phyloP scores from a whole-genome alignment of 1,139 yeast species.

The Magnusiomyces paraingens region DNA sequence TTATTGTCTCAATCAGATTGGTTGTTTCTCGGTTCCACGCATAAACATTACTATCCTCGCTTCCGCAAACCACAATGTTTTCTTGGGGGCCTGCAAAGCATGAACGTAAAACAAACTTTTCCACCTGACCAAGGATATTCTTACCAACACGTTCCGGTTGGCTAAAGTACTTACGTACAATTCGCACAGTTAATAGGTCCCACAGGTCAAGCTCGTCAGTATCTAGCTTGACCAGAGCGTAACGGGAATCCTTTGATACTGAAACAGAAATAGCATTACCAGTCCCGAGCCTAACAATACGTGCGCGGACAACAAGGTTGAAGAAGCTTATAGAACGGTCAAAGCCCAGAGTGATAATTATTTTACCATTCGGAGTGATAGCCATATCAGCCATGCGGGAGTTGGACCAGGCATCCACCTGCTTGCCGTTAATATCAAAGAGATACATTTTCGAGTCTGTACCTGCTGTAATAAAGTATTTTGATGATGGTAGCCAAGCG shows the following conservation, averaged over 20 bases:
- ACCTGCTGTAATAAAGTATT: constrained; percentile 64
- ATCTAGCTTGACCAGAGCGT: constrained; percentile 56
- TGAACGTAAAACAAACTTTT: constrained; percentile 62
- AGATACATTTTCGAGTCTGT: constrained; percentile 64
- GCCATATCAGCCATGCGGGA: constrained; percentile 61
- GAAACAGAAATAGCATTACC: constrained; percentile 46
- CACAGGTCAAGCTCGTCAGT: constrained; percentile 78
- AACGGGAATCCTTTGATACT: constrained; percentile 40
- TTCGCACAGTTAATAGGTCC: constrained; percentile 48
- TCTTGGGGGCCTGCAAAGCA: constrained; percentile 69
- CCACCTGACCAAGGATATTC: constrained; percentile 9
- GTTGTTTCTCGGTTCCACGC: constrained; percentile 78
- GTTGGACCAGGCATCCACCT: constrained; percentile 38
- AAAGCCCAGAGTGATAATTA: constrained; percentile 58
- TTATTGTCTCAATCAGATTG: constrained; percentile 52
- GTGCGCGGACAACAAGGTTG: constrained; percentile 35
- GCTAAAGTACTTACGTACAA: constrained; percentile 62
- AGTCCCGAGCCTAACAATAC: constrained; percentile 34
- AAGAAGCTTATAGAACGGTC: constrained; percentile 48
- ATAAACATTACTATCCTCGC: constrained; percentile 74
- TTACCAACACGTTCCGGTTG: constrained; percentile 50
- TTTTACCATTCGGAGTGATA: constrained; percentile 58
- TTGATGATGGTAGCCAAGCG: constrained; percentile 62
- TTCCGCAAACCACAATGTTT: constrained; percentile 69
- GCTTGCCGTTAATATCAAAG: constrained; percentile 46